These are phyloP conservation scores for Begonia masoniana DNA, from an alignment of 306 rosid genomes.

Conservation along the genomic window DNA sequence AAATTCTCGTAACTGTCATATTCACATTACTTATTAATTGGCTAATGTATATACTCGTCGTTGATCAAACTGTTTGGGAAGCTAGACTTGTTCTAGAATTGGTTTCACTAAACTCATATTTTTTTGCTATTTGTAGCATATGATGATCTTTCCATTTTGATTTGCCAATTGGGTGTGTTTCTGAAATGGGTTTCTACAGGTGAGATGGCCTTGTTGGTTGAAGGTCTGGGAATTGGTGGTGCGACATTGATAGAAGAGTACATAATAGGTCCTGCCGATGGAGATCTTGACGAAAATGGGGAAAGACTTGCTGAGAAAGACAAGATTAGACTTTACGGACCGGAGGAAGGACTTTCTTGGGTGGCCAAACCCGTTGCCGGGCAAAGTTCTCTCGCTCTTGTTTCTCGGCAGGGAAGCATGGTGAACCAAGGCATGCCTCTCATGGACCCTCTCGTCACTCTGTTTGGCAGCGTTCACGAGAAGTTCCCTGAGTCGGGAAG, in stretches of 20 bases:
- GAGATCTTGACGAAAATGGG: conserved; percentile 28
- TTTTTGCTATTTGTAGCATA: too few species aligned
- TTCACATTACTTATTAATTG: too few species aligned
- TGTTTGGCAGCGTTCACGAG: conserved; percentile 70
- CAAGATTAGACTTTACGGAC: conserved; percentile 64
- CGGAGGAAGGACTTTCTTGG: conserved; percentile 80
- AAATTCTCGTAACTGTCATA: too few species aligned
- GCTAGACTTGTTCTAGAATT: too few species aligned
- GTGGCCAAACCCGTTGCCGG: conserved; percentile 71
- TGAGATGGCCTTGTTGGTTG: conserved; percentile 74
- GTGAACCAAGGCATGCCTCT: conserved; percentile 46
- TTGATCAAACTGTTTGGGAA: too few species aligned
- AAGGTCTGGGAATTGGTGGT: conserved; percentile 79
- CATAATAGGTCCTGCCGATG: conserved; percentile 56
- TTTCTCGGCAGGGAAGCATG: conserved; percentile 88
- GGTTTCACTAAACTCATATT: too few species aligned
- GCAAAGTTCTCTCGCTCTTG: conserved; percentile 58
- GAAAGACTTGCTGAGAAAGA: conserved; percentile 42
- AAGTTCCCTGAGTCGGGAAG: conserved; percentile 55
- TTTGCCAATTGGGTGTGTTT: too few species aligned
- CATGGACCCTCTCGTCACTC: conserved; percentile 74
- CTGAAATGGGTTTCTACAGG: conserved; percentile 18
- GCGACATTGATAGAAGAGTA: conserved; percentile 65
- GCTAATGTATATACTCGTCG: too few species aligned
- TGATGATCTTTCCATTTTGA: too few species aligned